A percentile compares a stretch with the other conserved stretches of the same genome.
Conservation (phyloP, 2,329 filamentous ascomycete genomes). For the Trichoderma simmonsii region DNA sequence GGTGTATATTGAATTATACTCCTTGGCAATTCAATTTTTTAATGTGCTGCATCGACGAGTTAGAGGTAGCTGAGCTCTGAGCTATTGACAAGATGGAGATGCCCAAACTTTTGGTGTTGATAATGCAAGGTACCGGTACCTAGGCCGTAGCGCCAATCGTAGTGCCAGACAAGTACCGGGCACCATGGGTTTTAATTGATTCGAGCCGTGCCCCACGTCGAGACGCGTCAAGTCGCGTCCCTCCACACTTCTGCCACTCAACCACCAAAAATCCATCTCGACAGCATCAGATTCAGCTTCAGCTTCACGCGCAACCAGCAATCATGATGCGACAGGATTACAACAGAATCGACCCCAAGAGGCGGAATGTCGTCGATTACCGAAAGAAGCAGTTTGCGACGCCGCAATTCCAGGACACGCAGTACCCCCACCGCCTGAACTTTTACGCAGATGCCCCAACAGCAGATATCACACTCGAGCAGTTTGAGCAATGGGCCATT, state of each 20-base stretch:
- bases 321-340: conserved; percentile 51
- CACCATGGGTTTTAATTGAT: conserved; percentile 25
- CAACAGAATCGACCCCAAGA: conserved; percentile 63
- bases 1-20: neutral
- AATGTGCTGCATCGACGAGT: neutral
- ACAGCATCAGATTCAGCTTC: neutral
- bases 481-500: conserved; percentile 99
- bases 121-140: neutral
- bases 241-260: conserved; percentile 18
- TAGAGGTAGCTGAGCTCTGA: neutral
- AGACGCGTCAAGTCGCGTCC: conserved; percentile 37
- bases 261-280: neutral
- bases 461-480: conserved; percentile 89
- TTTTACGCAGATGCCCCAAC: conserved; percentile 88
- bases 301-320: conserved; percentile 18
- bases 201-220: conserved; percentile 23
- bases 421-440: conserved; percentile 85
- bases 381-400: conserved; percentile 85
- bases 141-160: neutral
- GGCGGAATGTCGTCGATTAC: conserved; percentile 71
- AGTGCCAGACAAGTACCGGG: neutral
- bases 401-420: conserved; percentile 69
- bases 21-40: neutral
- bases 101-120: neutral
- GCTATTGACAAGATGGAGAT: neutral